These are phyloP conservation scores for Paramecium octaurelia DNA, from an alignment of 73 alveolate genomes.

Conservation along the genomic window DNA sequence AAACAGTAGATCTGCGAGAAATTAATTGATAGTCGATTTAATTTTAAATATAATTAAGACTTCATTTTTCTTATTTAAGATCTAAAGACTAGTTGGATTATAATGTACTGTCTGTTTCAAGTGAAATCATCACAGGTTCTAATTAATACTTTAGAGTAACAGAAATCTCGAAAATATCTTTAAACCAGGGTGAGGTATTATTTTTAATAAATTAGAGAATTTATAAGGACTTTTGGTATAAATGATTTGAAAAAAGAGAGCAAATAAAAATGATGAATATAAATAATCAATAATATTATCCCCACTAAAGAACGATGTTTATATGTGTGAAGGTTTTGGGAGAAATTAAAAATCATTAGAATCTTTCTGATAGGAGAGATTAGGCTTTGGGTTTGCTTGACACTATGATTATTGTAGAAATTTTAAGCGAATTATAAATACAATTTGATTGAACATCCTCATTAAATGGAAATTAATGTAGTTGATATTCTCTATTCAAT, in stretches of 20 bases:
- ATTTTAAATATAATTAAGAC: constrained; percentile 35
- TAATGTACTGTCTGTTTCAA: background rate
- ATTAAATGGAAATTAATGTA: no score
- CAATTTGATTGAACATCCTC: no score
- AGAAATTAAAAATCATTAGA: background rate
- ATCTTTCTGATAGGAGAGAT: constrained; percentile 22
- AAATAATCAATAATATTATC: constrained; percentile 19
- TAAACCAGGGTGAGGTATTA: background rate
- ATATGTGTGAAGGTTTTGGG: constrained; percentile 6
- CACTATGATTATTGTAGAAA: no score
- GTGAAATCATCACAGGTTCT: background rate
- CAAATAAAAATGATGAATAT: constrained; percentile 43
- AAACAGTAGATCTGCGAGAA: background rate
- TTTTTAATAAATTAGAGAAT: background rate
- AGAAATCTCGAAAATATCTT: constrained; percentile 33
- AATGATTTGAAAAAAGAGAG: background rate
- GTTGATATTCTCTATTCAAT: no score
- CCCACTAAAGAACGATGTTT: background rate
- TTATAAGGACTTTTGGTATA: background rate
- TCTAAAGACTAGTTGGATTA: constrained; percentile 46
- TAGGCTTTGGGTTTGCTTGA: background rate
- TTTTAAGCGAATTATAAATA: no score
- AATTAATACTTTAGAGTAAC: constrained; percentile 32
- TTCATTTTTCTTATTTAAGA: constrained; percentile 44
- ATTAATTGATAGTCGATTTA: background rate